These are phyloP conservation scores for Chlorella sp. DNA, from an alignment of 139 green algal species.

Conservation along the genomic window DNA sequence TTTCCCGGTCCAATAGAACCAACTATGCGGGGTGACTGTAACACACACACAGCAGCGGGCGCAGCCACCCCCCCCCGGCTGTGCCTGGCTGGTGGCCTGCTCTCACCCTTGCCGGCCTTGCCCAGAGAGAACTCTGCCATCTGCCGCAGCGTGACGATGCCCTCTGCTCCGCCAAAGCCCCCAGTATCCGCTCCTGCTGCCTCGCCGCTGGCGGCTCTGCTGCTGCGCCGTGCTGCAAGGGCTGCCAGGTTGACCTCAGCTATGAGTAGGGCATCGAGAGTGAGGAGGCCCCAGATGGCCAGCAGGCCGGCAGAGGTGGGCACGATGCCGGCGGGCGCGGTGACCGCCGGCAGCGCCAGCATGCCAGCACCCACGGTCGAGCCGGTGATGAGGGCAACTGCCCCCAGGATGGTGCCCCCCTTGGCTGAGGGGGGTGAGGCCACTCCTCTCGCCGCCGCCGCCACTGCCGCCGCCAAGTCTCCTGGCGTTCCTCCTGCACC, in stretches of 20 bases:
- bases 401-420: conserved; percentile 52
- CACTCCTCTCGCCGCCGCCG: too few species aligned
- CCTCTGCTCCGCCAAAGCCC: neutral
- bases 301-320: conserved; percentile 50
- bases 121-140: conserved; percentile 73
- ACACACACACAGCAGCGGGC: too few species aligned
- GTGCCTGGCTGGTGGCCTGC: neutral
- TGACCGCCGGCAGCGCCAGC: conserved; percentile 65
- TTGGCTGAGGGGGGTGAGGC: too few species aligned
- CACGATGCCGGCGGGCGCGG: conserved; percentile 60
- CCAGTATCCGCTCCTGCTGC: neutral
- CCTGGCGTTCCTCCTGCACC: too few species aligned
- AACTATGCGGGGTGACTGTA: too few species aligned
- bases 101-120: conserved; percentile 34
- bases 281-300: conserved; percentile 65
- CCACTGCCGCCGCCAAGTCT: too few species aligned
- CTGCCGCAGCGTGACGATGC: conserved; percentile 61
- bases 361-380: conserved; percentile 75
- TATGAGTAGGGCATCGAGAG: conserved; percentile 67
- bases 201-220: neutral
- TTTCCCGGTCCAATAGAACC: too few species aligned
- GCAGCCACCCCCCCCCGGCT: too few species aligned
- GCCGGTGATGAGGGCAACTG: conserved; percentile 70
- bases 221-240: neutral
- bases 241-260: conserved; percentile 75